A percentile compares a stretch with the other conserved stretches of the same genome.
Evolutionary conservation across 768 basidiomycete species (phyloP).

Genomic region (Lentinula sp.): DNA sequence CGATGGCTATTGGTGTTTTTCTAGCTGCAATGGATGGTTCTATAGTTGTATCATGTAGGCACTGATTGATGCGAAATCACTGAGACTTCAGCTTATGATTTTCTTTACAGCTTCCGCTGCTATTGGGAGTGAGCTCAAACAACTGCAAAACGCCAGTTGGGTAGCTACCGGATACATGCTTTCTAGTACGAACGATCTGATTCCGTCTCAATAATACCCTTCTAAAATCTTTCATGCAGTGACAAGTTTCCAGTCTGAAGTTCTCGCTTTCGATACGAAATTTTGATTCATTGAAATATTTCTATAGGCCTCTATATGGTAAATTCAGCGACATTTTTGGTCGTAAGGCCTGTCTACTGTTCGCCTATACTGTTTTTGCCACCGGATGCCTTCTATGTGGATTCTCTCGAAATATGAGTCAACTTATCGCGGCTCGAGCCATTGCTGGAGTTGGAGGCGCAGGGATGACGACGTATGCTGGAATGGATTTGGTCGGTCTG

Average conservation of each 20-base stretch:
- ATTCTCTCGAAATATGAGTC: conserved; percentile 44
- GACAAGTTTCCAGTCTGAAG: conserved; percentile 1
- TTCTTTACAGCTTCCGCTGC: conserved; percentile 12
- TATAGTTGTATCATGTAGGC: not conserved
- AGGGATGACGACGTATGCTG: conserved; percentile 57
- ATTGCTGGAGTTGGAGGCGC: conserved; percentile 57
- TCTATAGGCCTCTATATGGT: conserved; percentile 4
- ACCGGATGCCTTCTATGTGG: conserved; percentile 51
- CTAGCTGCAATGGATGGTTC: not conserved
- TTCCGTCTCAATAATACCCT: not conserved
- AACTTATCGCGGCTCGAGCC: conserved; percentile 47
- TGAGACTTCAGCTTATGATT: not conserved
- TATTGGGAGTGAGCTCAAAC: conserved; percentile 17
- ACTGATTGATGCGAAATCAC: not conserved
- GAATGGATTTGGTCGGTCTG: not conserved
- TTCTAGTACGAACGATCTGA: conserved; percentile 7
- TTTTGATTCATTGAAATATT: not conserved
- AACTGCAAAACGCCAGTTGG: conserved; percentile 17
- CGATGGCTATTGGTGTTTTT: not conserved
- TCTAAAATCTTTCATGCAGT: no score
- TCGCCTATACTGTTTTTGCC: conserved; percentile 48
- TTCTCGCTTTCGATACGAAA: not conserved
- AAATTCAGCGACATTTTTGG: conserved; percentile 24
- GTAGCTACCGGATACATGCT: conserved; percentile 19
- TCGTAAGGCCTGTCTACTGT: conserved; percentile 49